These are phyloP conservation scores for Santalum album DNA, from an alignment of 164 flowering plant genomes.

Conservation along the genomic window DNA sequence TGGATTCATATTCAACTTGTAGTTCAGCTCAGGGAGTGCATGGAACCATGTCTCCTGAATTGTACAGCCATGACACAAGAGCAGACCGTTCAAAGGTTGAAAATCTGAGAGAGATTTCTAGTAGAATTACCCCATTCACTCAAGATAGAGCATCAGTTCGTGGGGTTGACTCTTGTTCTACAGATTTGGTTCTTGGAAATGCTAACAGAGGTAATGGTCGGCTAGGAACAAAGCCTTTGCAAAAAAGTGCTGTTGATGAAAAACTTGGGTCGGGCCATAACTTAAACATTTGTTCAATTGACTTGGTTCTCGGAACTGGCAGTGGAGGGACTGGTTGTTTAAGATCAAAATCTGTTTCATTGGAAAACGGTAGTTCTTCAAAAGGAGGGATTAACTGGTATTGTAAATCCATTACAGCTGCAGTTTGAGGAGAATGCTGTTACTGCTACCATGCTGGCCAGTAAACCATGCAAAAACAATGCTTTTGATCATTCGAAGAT, in stretches of 20 bases:
- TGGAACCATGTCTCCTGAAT: slow-evolving; percentile 1
- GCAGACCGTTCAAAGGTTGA: background rate
- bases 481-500: background rate
- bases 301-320: slow-evolving; percentile 13
- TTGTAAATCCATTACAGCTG: background rate
- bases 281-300: slow-evolving; percentile 11
- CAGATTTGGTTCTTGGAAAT: background rate
- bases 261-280: background rate
- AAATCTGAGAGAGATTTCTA: background rate
- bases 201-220: background rate
- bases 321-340: background rate
- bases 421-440: slow-evolving; percentile 5
- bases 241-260: background rate
- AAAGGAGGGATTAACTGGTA: background rate
- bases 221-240: background rate
- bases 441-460: background rate
- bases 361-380: background rate
- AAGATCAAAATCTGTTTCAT: slow-evolving; percentile 1
- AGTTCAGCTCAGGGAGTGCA: background rate
- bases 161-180: background rate
- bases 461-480: background rate
- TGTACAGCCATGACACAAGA: background rate
- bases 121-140: background rate
- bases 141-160: background rate
- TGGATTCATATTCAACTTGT: slow-evolving; percentile 6